phyloP scores from a whole-genome alignment of 139 green algal species.

The Closterium sp. region DNA sequence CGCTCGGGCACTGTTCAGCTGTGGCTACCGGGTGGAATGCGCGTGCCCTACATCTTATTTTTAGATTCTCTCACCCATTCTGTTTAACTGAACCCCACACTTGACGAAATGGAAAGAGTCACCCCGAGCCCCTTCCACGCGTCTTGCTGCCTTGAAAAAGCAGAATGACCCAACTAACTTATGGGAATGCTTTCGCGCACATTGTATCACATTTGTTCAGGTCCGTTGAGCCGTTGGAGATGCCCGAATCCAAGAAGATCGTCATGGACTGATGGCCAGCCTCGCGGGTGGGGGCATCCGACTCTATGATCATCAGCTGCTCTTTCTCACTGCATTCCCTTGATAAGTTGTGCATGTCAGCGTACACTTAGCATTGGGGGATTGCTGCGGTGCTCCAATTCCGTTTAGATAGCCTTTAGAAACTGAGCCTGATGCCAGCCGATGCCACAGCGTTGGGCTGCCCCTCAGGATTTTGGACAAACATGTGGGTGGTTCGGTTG shows the following conservation, averaged over 20 bases:
- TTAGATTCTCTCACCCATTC: too few relatives aligned
- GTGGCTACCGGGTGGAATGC: neutral
- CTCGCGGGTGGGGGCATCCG: neutral
- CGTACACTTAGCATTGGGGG: neutral
- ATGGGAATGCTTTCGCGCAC: neutral
- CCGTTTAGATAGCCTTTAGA: neutral
- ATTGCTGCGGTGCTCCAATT: neutral
- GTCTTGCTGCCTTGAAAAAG: too few relatives aligned
- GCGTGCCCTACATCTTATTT: neutral
- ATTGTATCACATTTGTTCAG: neutral
- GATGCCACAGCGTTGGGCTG: neutral
- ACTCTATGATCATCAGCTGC: neutral
- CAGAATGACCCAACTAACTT: too few relatives aligned
- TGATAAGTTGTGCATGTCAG: neutral
- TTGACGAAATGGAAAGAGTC: too few relatives aligned
- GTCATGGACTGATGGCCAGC: neutral
- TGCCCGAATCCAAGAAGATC: neutral
- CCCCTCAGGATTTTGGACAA: too few relatives aligned
- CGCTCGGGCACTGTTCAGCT: neutral
- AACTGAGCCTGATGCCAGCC: neutral
- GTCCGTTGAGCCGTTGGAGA: neutral
- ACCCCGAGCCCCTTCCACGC: too few relatives aligned
- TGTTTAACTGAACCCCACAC: too few relatives aligned
- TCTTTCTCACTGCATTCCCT: neutral
- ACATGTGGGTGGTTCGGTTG: too few relatives aligned